Percentiles rank a stretch among this genome's conserved stretches.
phyloP scores from a whole-genome alignment of 1,284 basidiomycete species.

The Tilletia walkeri region DNA sequence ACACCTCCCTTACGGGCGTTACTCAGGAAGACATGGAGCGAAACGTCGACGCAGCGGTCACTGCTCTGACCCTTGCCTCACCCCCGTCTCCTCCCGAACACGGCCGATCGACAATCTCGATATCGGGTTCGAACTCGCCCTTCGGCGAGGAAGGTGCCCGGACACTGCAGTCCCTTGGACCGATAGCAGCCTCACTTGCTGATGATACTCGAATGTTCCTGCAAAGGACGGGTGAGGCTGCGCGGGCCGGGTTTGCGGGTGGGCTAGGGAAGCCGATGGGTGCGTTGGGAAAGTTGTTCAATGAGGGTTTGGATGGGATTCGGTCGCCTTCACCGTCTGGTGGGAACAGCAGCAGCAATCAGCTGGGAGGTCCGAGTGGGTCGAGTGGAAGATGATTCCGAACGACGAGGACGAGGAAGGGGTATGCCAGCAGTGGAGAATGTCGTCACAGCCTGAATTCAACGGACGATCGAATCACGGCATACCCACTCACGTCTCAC shows the following conservation, averaged over 20 bases:
- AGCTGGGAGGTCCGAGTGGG: no score
- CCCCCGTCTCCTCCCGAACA: neutral
- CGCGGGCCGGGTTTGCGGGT: constrained; percentile 35
- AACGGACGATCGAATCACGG: no score
- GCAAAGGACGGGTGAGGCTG: constrained; percentile 53
- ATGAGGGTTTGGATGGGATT: constrained; percentile 50
- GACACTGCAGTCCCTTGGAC: constrained; percentile 22
- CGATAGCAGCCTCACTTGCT: constrained; percentile 41
- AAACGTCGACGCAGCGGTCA: constrained; percentile 53
- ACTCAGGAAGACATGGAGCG: constrained; percentile 87
- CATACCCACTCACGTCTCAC: no score
- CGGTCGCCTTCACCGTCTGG: constrained; percentile 29
- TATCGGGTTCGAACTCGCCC: neutral
- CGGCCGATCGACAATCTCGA: neutral
- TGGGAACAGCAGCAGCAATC: constrained; percentile 2
- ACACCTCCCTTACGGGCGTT: constrained; percentile 84
- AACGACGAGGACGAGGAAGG: no score
- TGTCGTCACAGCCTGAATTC: no score
- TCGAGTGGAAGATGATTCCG: neutral
- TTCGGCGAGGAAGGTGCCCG: neutral
- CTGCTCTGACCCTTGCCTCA: constrained; percentile 4
- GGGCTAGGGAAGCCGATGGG: constrained; percentile 45
- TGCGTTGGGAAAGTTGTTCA: constrained; percentile 48
- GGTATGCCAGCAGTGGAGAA: no score
- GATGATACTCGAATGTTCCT: constrained; percentile 54